These are phyloP conservation scores for Neospermospora avenae DNA, from an alignment of 2,329 filamentous ascomycete species.

Conservation along the genomic window DNA sequence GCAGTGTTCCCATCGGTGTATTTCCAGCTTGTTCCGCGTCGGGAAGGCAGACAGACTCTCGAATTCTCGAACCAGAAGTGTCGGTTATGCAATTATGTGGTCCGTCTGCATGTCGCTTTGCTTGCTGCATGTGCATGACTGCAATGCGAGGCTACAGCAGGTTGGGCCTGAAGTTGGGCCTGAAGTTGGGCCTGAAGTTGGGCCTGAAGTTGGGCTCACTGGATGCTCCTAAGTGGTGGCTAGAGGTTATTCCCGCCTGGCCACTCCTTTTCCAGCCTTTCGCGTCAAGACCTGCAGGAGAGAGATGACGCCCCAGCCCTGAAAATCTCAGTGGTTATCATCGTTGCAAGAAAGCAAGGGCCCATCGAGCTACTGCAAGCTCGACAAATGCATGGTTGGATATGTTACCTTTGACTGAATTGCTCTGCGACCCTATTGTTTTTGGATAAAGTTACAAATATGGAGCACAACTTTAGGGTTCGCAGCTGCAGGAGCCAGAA, in stretches of 20 bases:
- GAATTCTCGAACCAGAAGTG: background rate
- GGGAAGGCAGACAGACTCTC: background rate
- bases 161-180: background rate
- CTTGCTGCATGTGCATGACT: background rate
- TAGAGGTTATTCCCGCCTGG: slow-evolving; percentile 1
- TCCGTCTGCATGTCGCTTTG: background rate
- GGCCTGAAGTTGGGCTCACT: background rate
- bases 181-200: too few species aligned
- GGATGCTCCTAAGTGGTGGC: background rate
- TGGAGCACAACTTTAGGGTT: background rate
- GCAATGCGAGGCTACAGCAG: background rate
- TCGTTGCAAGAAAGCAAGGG: background rate
- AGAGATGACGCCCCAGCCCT: slow-evolving; percentile 1
- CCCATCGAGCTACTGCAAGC: background rate
- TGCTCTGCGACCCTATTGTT: slow-evolving; percentile 8
- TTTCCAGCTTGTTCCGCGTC: background rate
- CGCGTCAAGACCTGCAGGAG: slow-evolving; percentile 9
- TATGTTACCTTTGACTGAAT: background rate
- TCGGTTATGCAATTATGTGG: too few species aligned
- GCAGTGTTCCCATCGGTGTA: background rate
- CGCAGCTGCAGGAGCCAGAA: slow-evolving; percentile 6
- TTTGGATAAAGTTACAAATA: slow-evolving; percentile 4
- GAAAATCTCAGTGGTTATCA: slow-evolving; percentile 8
- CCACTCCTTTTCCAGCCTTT: background rate
- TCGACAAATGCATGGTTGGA: background rate